phyloP scores from a whole-genome alignment of 306 rosid species.

The Psophocarpus tetragonolobus region DNA sequence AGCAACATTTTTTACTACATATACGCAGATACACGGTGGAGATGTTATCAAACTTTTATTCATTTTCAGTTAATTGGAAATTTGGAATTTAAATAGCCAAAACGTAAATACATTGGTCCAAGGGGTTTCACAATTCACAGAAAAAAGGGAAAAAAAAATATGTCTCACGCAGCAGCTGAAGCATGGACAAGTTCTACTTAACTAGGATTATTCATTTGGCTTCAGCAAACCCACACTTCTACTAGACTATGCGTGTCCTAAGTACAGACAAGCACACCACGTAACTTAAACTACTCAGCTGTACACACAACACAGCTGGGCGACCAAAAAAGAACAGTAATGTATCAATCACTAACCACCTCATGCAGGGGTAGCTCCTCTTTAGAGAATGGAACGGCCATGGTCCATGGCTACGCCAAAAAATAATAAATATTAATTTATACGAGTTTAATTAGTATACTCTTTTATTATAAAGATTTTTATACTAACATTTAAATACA shows the following conservation, averaged over 20 bases:
- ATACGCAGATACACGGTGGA: background rate
- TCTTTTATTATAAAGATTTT: no score
- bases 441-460: no score
- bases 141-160: no score
- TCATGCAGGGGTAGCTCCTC: no score
- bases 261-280: background rate
- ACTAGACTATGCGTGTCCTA: conserved; percentile 1
- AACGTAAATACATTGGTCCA: background rate
- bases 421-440: no score
- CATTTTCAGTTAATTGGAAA: background rate
- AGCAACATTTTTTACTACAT: background rate
- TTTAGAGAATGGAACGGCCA: no score
- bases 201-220: background rate
- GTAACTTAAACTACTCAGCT: conserved; percentile 9
- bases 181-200: background rate
- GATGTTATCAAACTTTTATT: background rate
- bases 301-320: background rate
- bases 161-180: background rate
- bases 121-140: background rate
- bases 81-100: background rate
- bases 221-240: background rate
- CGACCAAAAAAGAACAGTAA: background rate
- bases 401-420: no score
- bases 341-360: background rate
- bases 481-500: no score